A percentile compares a stretch with the other conserved stretches of the same genome.
Conservation (phyloP, 306 rosid species). For the Dryas drummondii region DNA sequence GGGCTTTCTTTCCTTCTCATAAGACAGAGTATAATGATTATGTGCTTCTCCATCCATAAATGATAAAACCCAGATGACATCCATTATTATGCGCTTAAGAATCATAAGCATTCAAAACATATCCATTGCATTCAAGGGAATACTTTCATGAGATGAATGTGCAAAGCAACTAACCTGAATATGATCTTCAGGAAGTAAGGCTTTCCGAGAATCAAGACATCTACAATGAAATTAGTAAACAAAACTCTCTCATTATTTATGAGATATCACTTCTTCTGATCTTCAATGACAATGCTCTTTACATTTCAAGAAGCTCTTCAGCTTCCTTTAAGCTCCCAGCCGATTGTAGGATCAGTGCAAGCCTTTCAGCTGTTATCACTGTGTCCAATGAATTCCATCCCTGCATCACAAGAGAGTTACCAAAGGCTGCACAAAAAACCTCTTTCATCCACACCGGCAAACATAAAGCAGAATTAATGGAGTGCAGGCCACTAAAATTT, state of each 20-base stretch:
- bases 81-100: too few relatives aligned
- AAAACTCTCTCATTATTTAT: neutral
- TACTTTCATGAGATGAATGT: neutral
- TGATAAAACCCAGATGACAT: too few relatives aligned
- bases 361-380: conserved; percentile 64
- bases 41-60: too few relatives aligned
- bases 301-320: conserved; percentile 87
- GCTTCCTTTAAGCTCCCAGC: conserved; percentile 56
- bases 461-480: neutral
- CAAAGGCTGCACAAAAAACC: neutral
- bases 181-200: conserved; percentile 60
- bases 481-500: neutral
- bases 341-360: conserved; percentile 69
- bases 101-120: neutral
- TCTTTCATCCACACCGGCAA: conserved; percentile 1
- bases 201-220: conserved; percentile 68
- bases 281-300: neutral
- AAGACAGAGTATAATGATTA: too few relatives aligned
- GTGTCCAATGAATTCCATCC: conserved; percentile 86
- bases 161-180: conserved; percentile 58
- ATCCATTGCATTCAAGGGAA: neutral
- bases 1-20: too few relatives aligned
- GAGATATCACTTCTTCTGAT: neutral
- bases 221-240: conserved; percentile 33
- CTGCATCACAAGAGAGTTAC: conserved; percentile 38